A percentile compares a stretch with the other conserved stretches of the same genome.
phyloP scores from a whole-genome alignment of 345 rosid genomes.

The Corchorus olitorius region DNA sequence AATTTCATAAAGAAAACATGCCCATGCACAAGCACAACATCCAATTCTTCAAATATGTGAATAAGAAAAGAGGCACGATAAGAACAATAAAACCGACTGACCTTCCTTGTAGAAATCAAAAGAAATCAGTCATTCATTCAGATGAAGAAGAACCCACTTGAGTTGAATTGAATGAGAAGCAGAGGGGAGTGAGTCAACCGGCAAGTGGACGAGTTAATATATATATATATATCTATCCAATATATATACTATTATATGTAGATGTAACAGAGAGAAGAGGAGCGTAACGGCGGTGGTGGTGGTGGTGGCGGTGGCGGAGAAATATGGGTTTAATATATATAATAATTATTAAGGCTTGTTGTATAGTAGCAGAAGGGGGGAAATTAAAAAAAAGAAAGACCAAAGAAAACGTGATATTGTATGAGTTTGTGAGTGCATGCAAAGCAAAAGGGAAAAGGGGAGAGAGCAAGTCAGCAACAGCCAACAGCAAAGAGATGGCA shows the following conservation, averaged over 20 bases:
- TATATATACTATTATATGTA: neutral
- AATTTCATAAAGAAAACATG: conserved; percentile 14
- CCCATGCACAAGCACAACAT: conserved; percentile 23
- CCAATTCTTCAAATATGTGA: neutral
- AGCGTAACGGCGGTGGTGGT: neutral
- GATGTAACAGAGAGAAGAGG: neutral
- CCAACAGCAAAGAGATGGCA: conserved; percentile 49
- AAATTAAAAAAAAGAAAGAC: neutral
- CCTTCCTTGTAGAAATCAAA: conserved; percentile 18
- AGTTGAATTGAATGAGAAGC: neutral
- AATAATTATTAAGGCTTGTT: neutral
- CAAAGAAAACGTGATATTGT: conserved; percentile 19
- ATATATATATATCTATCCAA: no score
- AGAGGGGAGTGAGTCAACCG: conserved; percentile 23
- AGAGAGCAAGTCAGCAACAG: conserved; percentile 47
- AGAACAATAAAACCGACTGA: conserved; percentile 2
- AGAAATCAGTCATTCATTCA: conserved; percentile 12
- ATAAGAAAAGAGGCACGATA: neutral
- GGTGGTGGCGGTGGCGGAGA: neutral
- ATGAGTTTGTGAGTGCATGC: conserved; percentile 47
- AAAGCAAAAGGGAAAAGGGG: conserved; percentile 40
- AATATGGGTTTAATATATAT: neutral
- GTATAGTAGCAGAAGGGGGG: neutral
- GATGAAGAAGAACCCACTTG: conserved; percentile 3
- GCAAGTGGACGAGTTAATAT: neutral